Percentiles rank a stretch among this genome's conserved stretches.
These are phyloP conservation scores for Geotrichum histeridarum DNA, from an alignment of 1,139 yeast genomes.

Conservation along the genomic window DNA sequence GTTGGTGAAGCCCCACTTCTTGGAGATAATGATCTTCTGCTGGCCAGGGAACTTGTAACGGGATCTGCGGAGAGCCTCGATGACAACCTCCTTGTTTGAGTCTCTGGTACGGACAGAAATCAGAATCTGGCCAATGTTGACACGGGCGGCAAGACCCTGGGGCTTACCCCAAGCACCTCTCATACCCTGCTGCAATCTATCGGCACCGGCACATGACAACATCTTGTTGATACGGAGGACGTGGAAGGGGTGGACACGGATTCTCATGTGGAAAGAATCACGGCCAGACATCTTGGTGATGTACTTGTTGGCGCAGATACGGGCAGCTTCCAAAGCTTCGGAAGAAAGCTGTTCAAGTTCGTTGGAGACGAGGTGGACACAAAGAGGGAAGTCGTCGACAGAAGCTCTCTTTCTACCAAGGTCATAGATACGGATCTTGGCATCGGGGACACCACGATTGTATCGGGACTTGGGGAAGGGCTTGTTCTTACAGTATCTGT, in stretches of 20 bases:
- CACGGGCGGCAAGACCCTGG: slow-evolving; percentile 99
- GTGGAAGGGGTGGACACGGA: slow-evolving; percentile 99
- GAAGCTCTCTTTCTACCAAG: slow-evolving; percentile 99
- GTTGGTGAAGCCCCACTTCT: slow-evolving; percentile 99
- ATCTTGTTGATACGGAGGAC: slow-evolving; percentile 99
- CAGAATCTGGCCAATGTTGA: slow-evolving; percentile 95
- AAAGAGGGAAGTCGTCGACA: slow-evolving; percentile 98
- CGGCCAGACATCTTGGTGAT: slow-evolving; percentile 96
- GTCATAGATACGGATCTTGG: slow-evolving; percentile 98
- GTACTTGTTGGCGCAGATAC: slow-evolving; percentile 99
- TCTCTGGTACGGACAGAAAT: slow-evolving; percentile 98
- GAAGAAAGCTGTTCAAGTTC: slow-evolving; percentile 98
- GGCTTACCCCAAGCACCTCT: slow-evolving; percentile 99
- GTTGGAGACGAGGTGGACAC: slow-evolving; percentile 98
- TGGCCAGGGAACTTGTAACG: slow-evolving; percentile 99
- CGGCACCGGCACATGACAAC: slow-evolving; percentile 99
- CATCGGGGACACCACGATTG: slow-evolving; percentile 99
- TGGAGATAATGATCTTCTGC: slow-evolving; percentile 96
- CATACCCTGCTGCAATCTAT: slow-evolving; percentile 99
- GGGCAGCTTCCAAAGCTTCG: slow-evolving; percentile 99
- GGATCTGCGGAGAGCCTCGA: slow-evolving; percentile 99
- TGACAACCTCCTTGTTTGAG: slow-evolving; percentile 91
- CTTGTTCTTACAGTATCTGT: slow-evolving; percentile 99
- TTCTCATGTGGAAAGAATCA: slow-evolving; percentile 99
- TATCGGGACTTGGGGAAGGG: slow-evolving; percentile 99